Evolutionary conservation across 23 red algal genomes (phyloP).

Genomic region (Agarophyton chilense): DNA sequence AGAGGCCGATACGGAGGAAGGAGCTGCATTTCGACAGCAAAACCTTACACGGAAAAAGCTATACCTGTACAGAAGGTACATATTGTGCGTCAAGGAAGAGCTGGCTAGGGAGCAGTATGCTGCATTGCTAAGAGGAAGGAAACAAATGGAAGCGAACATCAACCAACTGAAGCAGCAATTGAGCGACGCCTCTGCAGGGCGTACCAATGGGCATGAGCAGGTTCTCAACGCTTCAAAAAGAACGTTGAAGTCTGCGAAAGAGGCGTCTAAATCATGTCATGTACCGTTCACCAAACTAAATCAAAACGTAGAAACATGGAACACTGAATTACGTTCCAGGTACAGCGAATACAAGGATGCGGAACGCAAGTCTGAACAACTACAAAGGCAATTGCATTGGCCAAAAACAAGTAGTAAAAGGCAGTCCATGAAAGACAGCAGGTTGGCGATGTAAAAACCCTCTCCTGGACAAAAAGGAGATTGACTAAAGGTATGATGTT

Average conservation of each 20-base stretch:
- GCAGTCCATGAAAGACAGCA: background rate
- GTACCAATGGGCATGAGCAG: slow-evolving; percentile 27
- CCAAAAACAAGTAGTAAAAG: background rate
- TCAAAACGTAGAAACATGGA: background rate
- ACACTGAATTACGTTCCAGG: slow-evolving; percentile 10
- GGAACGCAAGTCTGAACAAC: slow-evolving; percentile 3
- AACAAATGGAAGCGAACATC: slow-evolving; percentile 23
- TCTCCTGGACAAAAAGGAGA: background rate
- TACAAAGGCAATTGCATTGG: slow-evolving; percentile 26
- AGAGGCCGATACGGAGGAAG: slow-evolving; percentile 58
- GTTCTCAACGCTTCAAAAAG: slow-evolving; percentile 22
- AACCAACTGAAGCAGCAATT: background rate
- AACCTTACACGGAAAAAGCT: slow-evolving; percentile 35
- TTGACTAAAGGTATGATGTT: slow-evolving; percentile 15
- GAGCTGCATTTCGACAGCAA: slow-evolving; percentile 57
- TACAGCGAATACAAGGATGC: slow-evolving; percentile 16
- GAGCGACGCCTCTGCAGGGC: background rate
- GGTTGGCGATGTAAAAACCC: background rate
- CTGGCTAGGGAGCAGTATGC: slow-evolving; percentile 4
- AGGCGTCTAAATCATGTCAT: background rate
- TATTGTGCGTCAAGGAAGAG: slow-evolving; percentile 25
- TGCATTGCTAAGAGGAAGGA: slow-evolving; percentile 6
- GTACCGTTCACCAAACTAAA: background rate
- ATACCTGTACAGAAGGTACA: slow-evolving; percentile 45
- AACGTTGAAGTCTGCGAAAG: slow-evolving; percentile 19